Percentiles rank a stretch among this genome's conserved stretches.
These are phyloP conservation scores for Passalora sequoiae DNA, from an alignment of 2,329 filamentous ascomycete genomes.

Conservation along the genomic window DNA sequence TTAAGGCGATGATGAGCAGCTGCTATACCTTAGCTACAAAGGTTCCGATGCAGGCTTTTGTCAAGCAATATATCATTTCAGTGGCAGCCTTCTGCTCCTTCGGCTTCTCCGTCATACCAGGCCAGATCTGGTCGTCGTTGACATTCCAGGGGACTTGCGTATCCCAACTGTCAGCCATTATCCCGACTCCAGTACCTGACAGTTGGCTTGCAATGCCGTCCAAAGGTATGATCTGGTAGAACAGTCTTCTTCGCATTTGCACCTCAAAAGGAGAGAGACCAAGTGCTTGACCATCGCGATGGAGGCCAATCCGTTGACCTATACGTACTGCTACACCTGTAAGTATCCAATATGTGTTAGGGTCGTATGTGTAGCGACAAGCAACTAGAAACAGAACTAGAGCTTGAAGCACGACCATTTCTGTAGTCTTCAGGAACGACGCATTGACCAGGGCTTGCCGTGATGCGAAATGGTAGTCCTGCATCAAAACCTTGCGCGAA, in stretches of 20 bases:
- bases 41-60: constrained; percentile 36
- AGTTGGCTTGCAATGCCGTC: constrained; percentile 36
- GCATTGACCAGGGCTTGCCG: constrained; percentile 63
- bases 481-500: constrained; percentile 30
- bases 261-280: constrained; percentile 50
- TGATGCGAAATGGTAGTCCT: constrained; percentile 40
- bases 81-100: constrained; percentile 47
- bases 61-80: constrained; percentile 45
- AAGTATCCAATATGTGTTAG: constrained; percentile 57
- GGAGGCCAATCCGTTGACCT: constrained; percentile 55
- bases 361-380: constrained; percentile 38
- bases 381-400: constrained; percentile 55
- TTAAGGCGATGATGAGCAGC: no score
- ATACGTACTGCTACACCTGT: constrained; percentile 56
- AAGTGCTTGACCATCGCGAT: constrained; percentile 51
- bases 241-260: constrained; percentile 56
- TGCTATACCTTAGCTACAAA: constrained; percentile 31
- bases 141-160: constrained; percentile 28
- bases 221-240: constrained; percentile 56
- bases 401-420: constrained; percentile 61
- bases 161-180: constrained; percentile 20
- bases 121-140: constrained; percentile 29
- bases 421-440: constrained; percentile 61
- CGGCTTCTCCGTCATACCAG: constrained; percentile 45
- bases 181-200: constrained; percentile 19